phyloP scores from a whole-genome alignment of 2,329 filamentous ascomycete species.

The Capronia coronata region DNA sequence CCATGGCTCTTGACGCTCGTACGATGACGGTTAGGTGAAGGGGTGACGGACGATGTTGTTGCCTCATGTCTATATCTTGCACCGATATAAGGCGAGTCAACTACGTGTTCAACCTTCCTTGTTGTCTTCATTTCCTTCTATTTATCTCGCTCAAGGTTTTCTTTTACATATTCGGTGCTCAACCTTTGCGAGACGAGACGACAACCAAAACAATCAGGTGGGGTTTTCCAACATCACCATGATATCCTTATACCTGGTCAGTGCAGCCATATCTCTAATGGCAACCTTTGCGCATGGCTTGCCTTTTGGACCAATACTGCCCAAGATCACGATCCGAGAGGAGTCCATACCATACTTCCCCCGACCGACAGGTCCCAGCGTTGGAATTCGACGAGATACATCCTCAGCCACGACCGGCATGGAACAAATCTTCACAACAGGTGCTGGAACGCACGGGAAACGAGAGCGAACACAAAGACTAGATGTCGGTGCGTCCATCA shows the following conservation, averaged over 20 bases:
- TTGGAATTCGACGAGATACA: neutral
- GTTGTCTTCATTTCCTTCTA: no score
- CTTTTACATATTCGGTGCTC: no score
- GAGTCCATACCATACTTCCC: neutral
- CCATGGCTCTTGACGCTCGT: neutral
- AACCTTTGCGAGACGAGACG: no score
- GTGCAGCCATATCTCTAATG: neutral
- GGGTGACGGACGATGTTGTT: neutral
- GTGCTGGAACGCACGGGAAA: slow-evolving; percentile 7
- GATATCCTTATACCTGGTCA: neutral
- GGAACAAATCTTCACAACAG: neutral
- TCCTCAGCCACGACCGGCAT: neutral
- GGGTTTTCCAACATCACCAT: neutral
- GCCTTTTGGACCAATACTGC: slow-evolving; percentile 4
- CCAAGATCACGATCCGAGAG: slow-evolving; percentile 13
- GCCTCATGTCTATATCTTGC: neutral
- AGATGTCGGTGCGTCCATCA: neutral
- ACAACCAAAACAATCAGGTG: no score
- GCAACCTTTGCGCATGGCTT: neutral
- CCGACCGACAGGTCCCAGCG: neutral
- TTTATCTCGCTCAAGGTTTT: no score
- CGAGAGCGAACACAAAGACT: neutral
- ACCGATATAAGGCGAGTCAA: neutral
- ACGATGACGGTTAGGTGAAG: neutral
- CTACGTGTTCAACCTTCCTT: no score